These are phyloP conservation scores for Suillus variegatus DNA, from an alignment of 768 basidiomycete species.

Conservation along the genomic window DNA sequence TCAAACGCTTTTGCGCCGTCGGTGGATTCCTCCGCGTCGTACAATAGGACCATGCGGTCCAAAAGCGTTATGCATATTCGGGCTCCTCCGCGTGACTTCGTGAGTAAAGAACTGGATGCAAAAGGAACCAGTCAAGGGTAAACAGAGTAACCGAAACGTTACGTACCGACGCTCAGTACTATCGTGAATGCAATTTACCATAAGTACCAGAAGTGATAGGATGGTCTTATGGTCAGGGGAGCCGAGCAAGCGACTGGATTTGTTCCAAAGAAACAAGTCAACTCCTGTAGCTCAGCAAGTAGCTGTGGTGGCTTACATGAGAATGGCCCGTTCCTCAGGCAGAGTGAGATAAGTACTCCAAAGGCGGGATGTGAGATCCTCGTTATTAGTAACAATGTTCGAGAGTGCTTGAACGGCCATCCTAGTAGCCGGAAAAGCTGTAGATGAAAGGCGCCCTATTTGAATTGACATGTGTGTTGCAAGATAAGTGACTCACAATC, in stretches of 20 bases:
- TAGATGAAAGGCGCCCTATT: neutral
- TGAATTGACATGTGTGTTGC: neutral
- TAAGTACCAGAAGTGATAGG: constrained; percentile 64
- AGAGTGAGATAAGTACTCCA: constrained; percentile 69
- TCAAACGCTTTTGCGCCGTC: constrained; percentile 74
- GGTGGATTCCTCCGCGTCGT: constrained; percentile 65
- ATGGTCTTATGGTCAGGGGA: constrained; percentile 65
- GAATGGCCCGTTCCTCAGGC: constrained; percentile 70
- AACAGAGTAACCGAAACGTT: constrained; percentile 3
- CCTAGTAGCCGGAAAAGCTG: constrained; percentile 65
- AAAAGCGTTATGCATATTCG: constrained; percentile 69
- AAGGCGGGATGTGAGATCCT: constrained; percentile 50
- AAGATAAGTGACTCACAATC: constrained; percentile 44
- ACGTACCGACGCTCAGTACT: constrained; percentile 59
- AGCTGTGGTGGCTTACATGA: constrained; percentile 57
- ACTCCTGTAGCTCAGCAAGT: constrained; percentile 2
- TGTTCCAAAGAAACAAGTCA: constrained; percentile 5
- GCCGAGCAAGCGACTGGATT: constrained; percentile 56
- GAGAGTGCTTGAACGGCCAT: constrained; percentile 78
- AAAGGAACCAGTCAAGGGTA: neutral
- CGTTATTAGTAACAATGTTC: constrained; percentile 80
- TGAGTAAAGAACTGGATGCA: constrained; percentile 39
- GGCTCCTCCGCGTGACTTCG: constrained; percentile 53
- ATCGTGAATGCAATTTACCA: constrained; percentile 69
- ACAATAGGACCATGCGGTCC: constrained; percentile 69